Percentiles rank a stretch among this genome's conserved stretches.
phyloP scores from a whole-genome alignment of 345 rosid species.

The Rubroshorea leprosula region DNA sequence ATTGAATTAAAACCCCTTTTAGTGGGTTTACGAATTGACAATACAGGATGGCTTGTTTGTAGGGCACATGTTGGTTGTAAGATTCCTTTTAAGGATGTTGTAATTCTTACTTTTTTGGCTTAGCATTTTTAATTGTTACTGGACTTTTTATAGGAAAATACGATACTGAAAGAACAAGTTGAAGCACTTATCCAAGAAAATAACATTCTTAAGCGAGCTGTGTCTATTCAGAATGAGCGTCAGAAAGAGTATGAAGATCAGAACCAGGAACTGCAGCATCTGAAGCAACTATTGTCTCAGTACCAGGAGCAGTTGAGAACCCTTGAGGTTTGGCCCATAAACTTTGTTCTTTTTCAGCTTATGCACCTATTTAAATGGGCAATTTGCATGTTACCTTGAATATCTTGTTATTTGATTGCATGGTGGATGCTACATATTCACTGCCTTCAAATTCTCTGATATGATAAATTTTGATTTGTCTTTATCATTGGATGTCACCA shows the following conservation, averaged over 20 bases:
- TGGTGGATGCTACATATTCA: neutral
- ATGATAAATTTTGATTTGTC: neutral
- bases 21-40: too few species aligned
- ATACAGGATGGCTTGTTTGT: too few species aligned
- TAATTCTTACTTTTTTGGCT: conserved; percentile 1
- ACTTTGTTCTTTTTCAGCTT: neutral
- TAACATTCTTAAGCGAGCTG: conserved; percentile 15
- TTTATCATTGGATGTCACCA: neutral
- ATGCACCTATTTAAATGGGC: neutral
- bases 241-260: conserved; percentile 15
- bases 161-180: conserved; percentile 15
- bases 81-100: neutral
- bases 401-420: neutral
- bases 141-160: conserved; percentile 11
- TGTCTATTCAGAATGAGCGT: conserved; percentile 18
- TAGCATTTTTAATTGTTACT: too few species aligned
- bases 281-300: conserved; percentile 16
- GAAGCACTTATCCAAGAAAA: conserved; percentile 15
- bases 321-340: conserved; percentile 13
- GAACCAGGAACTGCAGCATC: conserved; percentile 9
- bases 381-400: neutral
- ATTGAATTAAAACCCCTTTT: too few species aligned
- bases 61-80: too few species aligned
- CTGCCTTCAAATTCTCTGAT: neutral
- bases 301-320: conserved; percentile 20